These are phyloP conservation scores for Athelia psychrophila DNA, from an alignment of 1,284 basidiomycete genomes.

Conservation along the genomic window DNA sequence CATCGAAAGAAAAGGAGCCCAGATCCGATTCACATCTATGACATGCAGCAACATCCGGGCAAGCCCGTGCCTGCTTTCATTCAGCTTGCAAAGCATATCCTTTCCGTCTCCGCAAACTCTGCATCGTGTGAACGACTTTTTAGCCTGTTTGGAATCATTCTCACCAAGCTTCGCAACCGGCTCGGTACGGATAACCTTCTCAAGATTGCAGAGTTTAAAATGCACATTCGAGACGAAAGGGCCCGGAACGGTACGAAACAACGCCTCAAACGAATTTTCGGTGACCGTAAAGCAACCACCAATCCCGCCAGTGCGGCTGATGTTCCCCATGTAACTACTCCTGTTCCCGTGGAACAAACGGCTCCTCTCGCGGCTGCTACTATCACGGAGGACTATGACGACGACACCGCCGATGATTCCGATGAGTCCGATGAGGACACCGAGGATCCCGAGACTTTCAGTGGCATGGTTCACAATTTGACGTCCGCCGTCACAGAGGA, in stretches of 20 bases:
- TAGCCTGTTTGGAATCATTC: constrained; percentile 28
- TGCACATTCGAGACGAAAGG: background rate
- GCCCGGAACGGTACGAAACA: background rate
- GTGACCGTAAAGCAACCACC: background rate
- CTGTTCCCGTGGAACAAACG: background rate
- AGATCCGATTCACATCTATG: background rate
- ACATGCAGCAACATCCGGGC: background rate
- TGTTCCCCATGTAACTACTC: background rate
- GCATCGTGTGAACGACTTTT: constrained; percentile 34
- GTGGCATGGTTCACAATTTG: background rate
- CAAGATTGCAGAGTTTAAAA: background rate
- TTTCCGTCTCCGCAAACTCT: constrained; percentile 31
- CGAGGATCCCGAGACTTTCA: background rate
- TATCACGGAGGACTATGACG: background rate
- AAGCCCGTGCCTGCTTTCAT: constrained; percentile 14
- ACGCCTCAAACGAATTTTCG: background rate
- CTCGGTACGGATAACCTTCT: background rate
- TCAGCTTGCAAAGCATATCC: constrained; percentile 19
- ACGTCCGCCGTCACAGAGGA: background rate
- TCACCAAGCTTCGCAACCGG: constrained; percentile 22
- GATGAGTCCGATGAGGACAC: background rate
- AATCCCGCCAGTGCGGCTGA: background rate
- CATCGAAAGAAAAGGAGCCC: too few species aligned
- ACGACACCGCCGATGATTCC: background rate
- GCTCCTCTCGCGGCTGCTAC: background rate